Percentiles rank a stretch among this genome's conserved stretches.
These are phyloP conservation scores for Carex littledalei DNA, from an alignment of 176 grass and related monocot genomes.

Conservation along the genomic window DNA sequence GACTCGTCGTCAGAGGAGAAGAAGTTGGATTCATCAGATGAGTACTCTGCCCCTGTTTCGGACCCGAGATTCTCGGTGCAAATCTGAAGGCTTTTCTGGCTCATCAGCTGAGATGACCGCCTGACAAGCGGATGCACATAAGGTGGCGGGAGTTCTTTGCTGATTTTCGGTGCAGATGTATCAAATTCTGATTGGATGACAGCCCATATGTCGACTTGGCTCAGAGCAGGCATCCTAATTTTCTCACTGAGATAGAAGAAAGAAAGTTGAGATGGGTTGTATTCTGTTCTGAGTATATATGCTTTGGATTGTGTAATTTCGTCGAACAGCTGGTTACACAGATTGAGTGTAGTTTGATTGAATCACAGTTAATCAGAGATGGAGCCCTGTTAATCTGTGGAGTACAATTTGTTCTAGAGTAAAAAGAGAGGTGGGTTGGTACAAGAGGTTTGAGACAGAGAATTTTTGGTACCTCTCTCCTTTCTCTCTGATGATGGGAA, in stretches of 20 bases:
- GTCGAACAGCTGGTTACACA: neutral
- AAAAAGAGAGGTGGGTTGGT: neutral
- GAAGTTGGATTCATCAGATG: constrained; percentile 14
- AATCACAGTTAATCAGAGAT: neutral
- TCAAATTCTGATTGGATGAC: constrained; percentile 42
- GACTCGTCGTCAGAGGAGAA: constrained; percentile 34
- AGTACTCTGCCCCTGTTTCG: constrained; percentile 63
- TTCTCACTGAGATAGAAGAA: neutral
- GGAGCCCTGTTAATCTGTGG: neutral
- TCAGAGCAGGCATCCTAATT: constrained; percentile 14
- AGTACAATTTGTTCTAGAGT: neutral
- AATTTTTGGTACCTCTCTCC: neutral
- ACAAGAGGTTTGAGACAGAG: neutral
- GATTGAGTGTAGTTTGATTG: neutral
- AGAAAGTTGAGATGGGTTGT: neutral
- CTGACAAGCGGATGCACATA: constrained; percentile 55
- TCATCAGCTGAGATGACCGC: constrained; percentile 67
- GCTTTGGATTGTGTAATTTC: neutral
- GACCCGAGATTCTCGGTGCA: constrained; percentile 99
- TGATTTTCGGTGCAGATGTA: neutral
- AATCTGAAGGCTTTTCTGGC: constrained; percentile 81
- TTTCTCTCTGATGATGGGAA: constrained; percentile 6
- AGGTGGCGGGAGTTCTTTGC: constrained; percentile 19
- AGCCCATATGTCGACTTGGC: constrained; percentile 59
- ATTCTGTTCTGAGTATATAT: neutral